phyloP scores from a whole-genome alignment of 1,284 basidiomycete genomes.

The Cryptococcus sp. region DNA sequence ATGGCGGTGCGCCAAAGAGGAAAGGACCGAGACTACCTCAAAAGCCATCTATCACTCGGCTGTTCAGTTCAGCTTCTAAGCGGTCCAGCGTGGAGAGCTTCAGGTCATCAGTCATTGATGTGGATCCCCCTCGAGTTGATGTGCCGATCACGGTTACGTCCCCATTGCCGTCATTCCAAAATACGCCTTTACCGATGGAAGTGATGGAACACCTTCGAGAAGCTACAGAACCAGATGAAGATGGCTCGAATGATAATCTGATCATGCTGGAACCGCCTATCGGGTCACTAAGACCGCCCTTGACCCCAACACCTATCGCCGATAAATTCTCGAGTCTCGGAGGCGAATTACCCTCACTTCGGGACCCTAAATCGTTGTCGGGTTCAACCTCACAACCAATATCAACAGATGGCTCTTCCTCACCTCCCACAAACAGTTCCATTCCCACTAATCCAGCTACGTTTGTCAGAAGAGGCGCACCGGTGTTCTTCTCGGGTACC shows the following conservation, averaged over 20 bases:
- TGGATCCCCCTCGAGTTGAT: constrained; percentile 28
- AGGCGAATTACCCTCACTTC: constrained; percentile 16
- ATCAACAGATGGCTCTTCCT: neutral
- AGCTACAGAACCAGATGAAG: neutral
- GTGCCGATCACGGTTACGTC: constrained; percentile 17
- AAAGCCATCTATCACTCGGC: constrained; percentile 23
- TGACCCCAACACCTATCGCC: constrained; percentile 42
- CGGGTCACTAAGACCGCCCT: neutral
- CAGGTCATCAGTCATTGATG: constrained; percentile 10
- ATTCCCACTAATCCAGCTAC: constrained; percentile 19
- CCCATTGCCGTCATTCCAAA: constrained; percentile 11
- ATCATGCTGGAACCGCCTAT: no score
- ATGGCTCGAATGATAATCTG: neutral
- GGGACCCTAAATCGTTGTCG: constrained; percentile 14
- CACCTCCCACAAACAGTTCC: neutral
- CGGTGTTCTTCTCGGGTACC: constrained; percentile 36
- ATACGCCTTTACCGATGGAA: neutral
- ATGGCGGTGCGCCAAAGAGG: constrained; percentile 4
- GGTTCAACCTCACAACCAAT: neutral
- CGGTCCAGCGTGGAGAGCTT: constrained; percentile 21
- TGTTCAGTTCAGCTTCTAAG: constrained; percentile 13
- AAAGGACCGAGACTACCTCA: constrained; percentile 18
- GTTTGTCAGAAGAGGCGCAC: constrained; percentile 22
- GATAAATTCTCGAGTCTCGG: constrained; percentile 37
- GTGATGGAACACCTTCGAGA: neutral